Base-by-base conservation (phyloP, 306 rosid species). In the Vigna nakashimae region DNA sequence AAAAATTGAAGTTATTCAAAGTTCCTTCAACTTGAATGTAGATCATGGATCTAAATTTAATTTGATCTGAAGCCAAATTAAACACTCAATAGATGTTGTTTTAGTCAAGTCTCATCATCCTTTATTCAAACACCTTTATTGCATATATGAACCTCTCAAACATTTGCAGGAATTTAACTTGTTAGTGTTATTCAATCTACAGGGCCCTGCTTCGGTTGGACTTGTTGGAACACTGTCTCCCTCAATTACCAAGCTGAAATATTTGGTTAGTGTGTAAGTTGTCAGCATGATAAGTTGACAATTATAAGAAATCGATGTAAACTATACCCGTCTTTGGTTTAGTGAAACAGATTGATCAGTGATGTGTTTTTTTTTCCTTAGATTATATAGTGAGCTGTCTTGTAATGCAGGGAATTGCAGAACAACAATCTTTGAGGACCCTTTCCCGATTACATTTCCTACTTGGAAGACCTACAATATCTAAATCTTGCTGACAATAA, bases 131-230 rank as follows among this genome's bases (percentile, higher is more conserved):
- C 34, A 34, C 50, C 58, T 74, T 76, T 55, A 55, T 48, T 74
- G 63, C 14, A 9, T 72, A 13, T 36, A 53, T 30, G 40, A 40
- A 24, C 10, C 20, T 45, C 6, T n/a, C 45, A 24, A 67, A 34
- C 42, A 42, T 69, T 62, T 79, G 24, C 50, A 22, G 65, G 79
- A 34, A 76, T 65, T 84, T 82, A 70, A 59, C 76, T 71, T 88
- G 76, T 38, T 20, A 53, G 40, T 78, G 42, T 43, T 22, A 53
- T 70, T 71, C 48, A 30, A 69, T 79, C 76, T 86, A 79, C 95
- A 95, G 98, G 93, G 82, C 91, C 80, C 65, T 95, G 87, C 81
- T 71, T 92, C 97, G 6, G 69, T 73, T 63, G 98, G 97, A 87
- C 81, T 89, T 82, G 73, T 95, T 36, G 98, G 98, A 85, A 88